These are phyloP conservation scores for Aspergillus aculeatinus DNA, from an alignment of 2,329 filamentous ascomycete genomes.

Conservation along the genomic window DNA sequence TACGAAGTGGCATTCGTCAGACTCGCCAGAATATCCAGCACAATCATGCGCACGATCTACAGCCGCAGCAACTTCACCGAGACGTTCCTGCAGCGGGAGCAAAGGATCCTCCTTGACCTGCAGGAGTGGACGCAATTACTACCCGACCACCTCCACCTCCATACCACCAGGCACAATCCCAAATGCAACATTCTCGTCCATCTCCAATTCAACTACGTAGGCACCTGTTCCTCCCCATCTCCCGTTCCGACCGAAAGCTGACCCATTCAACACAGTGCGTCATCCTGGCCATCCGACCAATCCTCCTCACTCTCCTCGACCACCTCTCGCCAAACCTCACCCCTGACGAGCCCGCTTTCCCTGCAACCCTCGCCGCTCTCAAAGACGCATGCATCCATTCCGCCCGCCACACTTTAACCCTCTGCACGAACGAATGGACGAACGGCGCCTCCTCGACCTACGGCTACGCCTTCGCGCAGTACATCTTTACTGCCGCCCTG, in stretches of 20 bases:
- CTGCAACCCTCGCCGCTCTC: constrained; percentile 25
- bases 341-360: constrained; percentile 4
- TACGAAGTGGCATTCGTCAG: constrained; percentile 30
- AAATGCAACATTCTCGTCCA: constrained; percentile 32
- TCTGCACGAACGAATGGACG: constrained; percentile 33
- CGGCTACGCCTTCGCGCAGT: constrained; percentile 37
- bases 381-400: constrained; percentile 35
- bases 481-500: constrained; percentile 34
- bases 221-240: neutral
- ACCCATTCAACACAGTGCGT: constrained; percentile 26
- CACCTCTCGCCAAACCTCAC: constrained; percentile 12
- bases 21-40: constrained; percentile 30
- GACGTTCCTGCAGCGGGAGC: constrained; percentile 34
- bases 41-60: constrained; percentile 26
- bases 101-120: constrained; percentile 31
- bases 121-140: constrained; percentile 32
- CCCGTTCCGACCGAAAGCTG: neutral
- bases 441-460: constrained; percentile 33
- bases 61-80: constrained; percentile 24
- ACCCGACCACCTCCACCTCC: constrained; percentile 27
- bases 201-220: constrained; percentile 35
- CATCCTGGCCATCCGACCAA: constrained; percentile 35
- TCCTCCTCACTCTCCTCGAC: constrained; percentile 34
- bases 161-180: constrained; percentile 12
- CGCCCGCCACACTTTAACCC: constrained; percentile 30